Percentiles rank a stretch among this genome's conserved stretches.
Evolutionary conservation across 2,329 filamentous ascomycete species (phyloP).

Genomic region (Calonectria crousiana): DNA sequence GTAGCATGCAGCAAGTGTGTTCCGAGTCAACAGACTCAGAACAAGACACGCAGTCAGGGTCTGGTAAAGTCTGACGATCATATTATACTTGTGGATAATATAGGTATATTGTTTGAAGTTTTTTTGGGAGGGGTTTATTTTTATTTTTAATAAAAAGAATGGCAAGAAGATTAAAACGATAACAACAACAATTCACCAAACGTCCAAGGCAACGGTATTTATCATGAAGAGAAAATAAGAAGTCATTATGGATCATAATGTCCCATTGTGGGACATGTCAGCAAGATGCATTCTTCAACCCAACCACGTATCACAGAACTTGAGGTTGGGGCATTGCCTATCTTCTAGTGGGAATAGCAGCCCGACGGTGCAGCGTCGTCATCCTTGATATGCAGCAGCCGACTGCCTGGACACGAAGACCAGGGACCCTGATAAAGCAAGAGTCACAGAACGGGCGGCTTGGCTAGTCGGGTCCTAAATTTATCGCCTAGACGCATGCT

Average conservation of each 20-base stretch:
- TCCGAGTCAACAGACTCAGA: neutral
- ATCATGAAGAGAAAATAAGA: neutral
- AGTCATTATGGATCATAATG: neutral
- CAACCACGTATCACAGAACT: neutral
- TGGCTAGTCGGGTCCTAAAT: neutral
- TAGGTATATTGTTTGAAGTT: neutral
- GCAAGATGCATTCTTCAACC: neutral
- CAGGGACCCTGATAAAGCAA: neutral
- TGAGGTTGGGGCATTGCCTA: neutral
- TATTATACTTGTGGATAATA: neutral
- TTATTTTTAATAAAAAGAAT: neutral
- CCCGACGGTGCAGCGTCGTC: neutral
- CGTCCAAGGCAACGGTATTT: neutral
- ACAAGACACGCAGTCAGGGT: neutral
- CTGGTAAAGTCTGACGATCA: neutral
- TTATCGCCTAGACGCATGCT: neutral
- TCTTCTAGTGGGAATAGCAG: neutral
- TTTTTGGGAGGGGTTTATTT: too few relatives aligned
- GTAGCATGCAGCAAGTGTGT: constrained; percentile 7
- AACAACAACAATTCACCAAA: neutral
- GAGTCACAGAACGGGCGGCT: neutral
- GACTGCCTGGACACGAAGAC: neutral
- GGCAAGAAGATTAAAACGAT: neutral
- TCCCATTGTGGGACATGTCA: neutral
- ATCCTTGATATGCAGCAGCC: neutral